These are phyloP conservation scores for Mortierella sp. DNA, from an alignment of 371 early-diverging fungal genomes.

Conservation along the genomic window DNA sequence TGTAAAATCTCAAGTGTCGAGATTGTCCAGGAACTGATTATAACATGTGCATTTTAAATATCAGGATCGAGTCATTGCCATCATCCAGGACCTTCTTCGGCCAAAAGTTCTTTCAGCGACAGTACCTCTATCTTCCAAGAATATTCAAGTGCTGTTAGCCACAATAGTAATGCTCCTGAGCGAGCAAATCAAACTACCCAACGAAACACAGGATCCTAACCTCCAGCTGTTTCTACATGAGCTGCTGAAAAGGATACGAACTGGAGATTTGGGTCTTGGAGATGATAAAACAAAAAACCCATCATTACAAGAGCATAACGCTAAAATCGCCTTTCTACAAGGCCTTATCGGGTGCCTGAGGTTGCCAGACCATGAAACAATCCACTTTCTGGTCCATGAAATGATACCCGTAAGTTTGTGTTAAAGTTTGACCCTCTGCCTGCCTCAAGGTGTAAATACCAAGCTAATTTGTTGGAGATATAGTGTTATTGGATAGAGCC, in stretches of 20 bases:
- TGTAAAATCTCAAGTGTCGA: not conserved
- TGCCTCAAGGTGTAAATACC: not conserved
- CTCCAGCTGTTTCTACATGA: conserved; percentile 4
- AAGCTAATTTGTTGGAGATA: not conserved
- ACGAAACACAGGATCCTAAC: conserved; percentile 21
- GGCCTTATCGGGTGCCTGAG: conserved; percentile 41
- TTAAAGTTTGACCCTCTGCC: not conserved
- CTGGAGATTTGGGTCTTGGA: conserved; percentile 44
- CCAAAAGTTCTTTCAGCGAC: conserved; percentile 19
- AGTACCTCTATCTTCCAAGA: conserved; percentile 30
- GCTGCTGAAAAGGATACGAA: conserved; percentile 31
- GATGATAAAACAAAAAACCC: conserved; percentile 6
- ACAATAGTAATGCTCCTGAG: conserved; percentile 16
- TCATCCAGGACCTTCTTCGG: conserved; percentile 14
- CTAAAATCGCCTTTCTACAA: conserved; percentile 31
- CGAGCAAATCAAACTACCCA: conserved; percentile 23
- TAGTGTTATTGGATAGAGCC: conserved; percentile 52
- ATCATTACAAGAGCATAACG: conserved; percentile 10
- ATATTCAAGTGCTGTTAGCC: conserved; percentile 32
- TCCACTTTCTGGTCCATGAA: conserved; percentile 31
- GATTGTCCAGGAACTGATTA: too few relatives aligned
- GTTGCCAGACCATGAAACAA: conserved; percentile 12
- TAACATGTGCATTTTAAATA: not conserved
- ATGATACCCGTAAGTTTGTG: conserved; percentile 40
- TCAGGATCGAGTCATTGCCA: conserved; percentile 32